A percentile compares a stretch with the other conserved stretches of the same genome.
phyloP scores from a whole-genome alignment of 2,329 filamentous ascomycete genomes.

The Neurospora sp. region DNA sequence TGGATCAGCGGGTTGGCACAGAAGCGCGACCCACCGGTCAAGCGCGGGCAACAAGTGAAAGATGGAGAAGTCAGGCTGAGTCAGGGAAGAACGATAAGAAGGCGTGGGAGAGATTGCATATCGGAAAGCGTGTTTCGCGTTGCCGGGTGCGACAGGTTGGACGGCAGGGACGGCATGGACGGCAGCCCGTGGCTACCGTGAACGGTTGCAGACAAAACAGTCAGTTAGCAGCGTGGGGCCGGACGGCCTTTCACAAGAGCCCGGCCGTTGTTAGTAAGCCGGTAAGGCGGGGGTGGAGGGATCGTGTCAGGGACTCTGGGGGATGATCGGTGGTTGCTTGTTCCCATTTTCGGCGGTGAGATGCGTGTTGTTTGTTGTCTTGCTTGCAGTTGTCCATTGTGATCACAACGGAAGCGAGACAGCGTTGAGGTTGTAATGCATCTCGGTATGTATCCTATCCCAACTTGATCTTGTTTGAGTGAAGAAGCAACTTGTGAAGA shows the following conservation, averaged over 20 bases:
- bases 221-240: neutral
- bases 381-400: neutral
- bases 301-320: neutral
- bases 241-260: neutral
- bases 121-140: neutral
- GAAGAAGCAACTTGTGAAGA: neutral
- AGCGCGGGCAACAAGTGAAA: neutral
- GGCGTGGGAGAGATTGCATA: neutral
- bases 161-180: neutral
- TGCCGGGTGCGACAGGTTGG: neutral
- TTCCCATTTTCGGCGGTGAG: neutral
- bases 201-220: neutral
- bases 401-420: neutral
- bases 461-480: too few relatives aligned
- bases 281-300: neutral
- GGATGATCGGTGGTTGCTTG: neutral
- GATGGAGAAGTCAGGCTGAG: neutral
- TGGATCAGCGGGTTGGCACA: neutral
- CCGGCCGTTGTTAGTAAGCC: neutral
- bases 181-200: neutral
- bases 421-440: neutral
- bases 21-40: neutral
- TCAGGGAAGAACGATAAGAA: neutral
- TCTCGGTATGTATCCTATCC: too few relatives aligned
- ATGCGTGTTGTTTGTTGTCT: neutral